Base-by-base conservation (phyloP, 1,139 yeast genomes). In the Saccharomycopsis hybrid region DNA sequence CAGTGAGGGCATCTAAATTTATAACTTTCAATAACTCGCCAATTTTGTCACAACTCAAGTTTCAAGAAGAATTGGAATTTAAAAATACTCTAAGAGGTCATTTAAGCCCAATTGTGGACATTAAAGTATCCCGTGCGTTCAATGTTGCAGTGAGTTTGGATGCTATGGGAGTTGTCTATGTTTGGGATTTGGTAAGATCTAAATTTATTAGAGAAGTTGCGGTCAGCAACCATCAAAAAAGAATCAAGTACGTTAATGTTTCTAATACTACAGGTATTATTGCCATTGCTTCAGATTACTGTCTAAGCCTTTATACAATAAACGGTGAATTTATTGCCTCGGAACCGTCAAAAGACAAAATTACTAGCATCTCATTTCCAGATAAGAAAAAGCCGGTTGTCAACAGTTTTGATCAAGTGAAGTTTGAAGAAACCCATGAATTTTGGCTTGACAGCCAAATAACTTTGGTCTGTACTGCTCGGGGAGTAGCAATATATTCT, bases 151-250 rank as follows among this genome's bases (percentile, higher is more conserved):
- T 81, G 9, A 74, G 81, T 51, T 61, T 76, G 24, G 88, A 82
- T 60, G 54, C 46, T 0, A 62, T 60, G 3, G 86, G 89, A 0
- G 60, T 62, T 1, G 76, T 76, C 3, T 73, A 71, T 29, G 55
- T 77, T 4, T 82, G 90, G 90, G 85, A 84, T 57, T 58, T 77
- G 42, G 70, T 78, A 0, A 63, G 81, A 33, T 71, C 69, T 50
- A 72, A 70, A 48, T 70, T 72, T 46, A 73, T 84, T 8, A 63
- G 84, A 50, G 65, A 66, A 46, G 59, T 83, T 1, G 32, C 52
- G 2, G 59, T 61, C 4, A 56, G 61, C 0, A 43, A 40, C 1
- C 13, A 32, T 2, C 57, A 59, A 1, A 51, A 53, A 2, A 56
- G 56, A 5, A 62, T 65, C n/a, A 58, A 56, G 24, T 62, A 67